Conservation (phyloP, 163 green algal genomes). For the Chlamydomonas reinhardtii region DNA sequence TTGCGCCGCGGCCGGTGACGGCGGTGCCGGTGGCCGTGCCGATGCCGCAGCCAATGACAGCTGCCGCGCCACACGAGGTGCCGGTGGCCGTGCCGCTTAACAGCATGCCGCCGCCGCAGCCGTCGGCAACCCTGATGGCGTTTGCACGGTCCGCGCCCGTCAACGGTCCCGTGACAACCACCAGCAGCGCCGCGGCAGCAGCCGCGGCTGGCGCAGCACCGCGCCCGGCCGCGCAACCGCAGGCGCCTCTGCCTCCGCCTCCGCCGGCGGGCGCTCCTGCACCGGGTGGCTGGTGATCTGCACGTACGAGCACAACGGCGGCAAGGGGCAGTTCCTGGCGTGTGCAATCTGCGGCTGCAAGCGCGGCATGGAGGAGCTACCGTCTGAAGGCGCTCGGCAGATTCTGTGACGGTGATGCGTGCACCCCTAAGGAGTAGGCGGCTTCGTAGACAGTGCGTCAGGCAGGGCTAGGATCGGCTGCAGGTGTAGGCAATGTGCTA, state of each 20-base stretch:
- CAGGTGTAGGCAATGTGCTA: no score
- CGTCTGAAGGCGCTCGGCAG: not conserved
- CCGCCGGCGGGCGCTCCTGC: not conserved
- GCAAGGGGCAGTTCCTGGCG: constrained; percentile 24
- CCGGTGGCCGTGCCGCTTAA: no score
- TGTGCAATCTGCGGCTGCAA: constrained; percentile 43
- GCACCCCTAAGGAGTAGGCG: no score
- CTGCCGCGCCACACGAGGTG: no score
- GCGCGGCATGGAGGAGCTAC: constrained; percentile 25
- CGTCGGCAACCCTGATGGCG: not conserved
- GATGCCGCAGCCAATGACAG: not conserved
- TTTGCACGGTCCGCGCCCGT: no score
- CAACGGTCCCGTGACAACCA: not conserved
- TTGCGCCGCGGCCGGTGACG: not conserved
- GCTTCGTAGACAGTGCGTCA: no score
- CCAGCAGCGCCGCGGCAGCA: not conserved
- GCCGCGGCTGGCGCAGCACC: not conserved
- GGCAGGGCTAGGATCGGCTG: no score
- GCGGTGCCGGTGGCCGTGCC: not conserved
- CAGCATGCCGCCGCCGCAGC: no score
- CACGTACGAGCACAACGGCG: constrained; percentile 38
- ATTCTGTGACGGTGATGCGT: no score
- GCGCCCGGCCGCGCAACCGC: not conserved
- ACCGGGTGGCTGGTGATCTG: constrained; percentile 11
- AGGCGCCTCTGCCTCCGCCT: not conserved